Evolutionary conservation across 106 monocot species (phyloP).

Genomic region (Dioscorea dumetorum): DNA sequence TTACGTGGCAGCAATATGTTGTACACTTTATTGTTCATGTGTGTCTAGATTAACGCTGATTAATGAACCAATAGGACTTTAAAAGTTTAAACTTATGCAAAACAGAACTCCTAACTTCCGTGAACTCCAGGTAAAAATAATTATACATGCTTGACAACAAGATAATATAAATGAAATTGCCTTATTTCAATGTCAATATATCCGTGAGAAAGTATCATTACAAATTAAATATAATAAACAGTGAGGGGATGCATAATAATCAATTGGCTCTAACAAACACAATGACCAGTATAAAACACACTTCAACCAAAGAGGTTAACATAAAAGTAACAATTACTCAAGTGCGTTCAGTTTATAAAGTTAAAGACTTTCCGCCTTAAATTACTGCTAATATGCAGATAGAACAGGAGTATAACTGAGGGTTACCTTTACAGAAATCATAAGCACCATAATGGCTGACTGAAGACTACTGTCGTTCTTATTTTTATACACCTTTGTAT

Average conservation of each 20-base stretch:
- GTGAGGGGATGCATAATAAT: neutral
- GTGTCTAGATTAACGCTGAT: too few relatives aligned
- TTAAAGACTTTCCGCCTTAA: neutral
- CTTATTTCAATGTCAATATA: too few relatives aligned
- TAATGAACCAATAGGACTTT: too few relatives aligned
- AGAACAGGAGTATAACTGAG: neutral
- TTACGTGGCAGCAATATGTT: too few relatives aligned
- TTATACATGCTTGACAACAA: too few relatives aligned
- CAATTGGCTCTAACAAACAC: neutral
- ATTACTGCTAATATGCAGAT: neutral
- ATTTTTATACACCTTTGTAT: slow-evolving; percentile 34
- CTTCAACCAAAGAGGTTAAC: neutral
- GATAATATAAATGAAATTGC: too few relatives aligned
- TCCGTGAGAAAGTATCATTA: too few relatives aligned
- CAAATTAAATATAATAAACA: too few relatives aligned
- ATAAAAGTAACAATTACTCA: neutral
- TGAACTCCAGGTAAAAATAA: too few relatives aligned
- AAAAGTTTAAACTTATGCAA: too few relatives aligned
- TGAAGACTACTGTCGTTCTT: slow-evolving; percentile 26
- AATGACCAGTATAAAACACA: neutral
- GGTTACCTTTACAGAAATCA: slow-evolving; percentile 60
- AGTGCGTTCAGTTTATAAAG: neutral
- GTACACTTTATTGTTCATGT: too few relatives aligned
- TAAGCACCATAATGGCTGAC: slow-evolving; percentile 39
- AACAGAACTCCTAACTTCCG: too few relatives aligned